Evolutionary conservation across 2,329 filamentous ascomycete genomes (phyloP), one percentile per base, ranked within the genome.

Genomic region (Scedosporium aurantiacum): DNA sequence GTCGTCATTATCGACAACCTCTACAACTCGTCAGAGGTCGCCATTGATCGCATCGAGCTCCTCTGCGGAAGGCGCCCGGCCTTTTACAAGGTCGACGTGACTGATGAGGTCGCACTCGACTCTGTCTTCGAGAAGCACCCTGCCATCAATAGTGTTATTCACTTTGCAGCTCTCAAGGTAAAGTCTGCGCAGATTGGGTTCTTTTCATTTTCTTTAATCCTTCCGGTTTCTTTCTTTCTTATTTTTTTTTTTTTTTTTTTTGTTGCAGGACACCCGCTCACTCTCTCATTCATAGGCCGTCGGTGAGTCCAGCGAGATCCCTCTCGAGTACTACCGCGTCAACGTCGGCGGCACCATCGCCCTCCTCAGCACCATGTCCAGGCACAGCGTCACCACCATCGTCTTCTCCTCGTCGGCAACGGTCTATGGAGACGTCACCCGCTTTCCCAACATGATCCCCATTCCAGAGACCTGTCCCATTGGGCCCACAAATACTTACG

Each of bases 381-480:
- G 86, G 74, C 85, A 97, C 81, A 88, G 93, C 76, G 92, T 99
- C 68, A 84, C 85, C 77, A 97, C 96, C 81, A 94, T 99, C 70
- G 94, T 99, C 76, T 99, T 99, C 79, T 97, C 93, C 64, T 97
- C 91, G 65, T 97, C 92, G 1, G 94, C 94, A 40, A 99, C 95
- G 67, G 94, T 99, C 67, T 99, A 99, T 75, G 94, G 94, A 72
- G 95, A 99, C 76, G 94, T 93, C 60, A 97, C 94, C 55, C 89
- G 91, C 72, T 90, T 97, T 78, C 86, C 89, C 67, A 88, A 95
- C 82, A 99, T 99, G 94, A 99, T 99, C 67, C 94, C 94, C 66
- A 99, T 99, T 71, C 94, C 94, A 59, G 94, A 99, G 79, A 81
- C 90, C 75, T 99, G 94, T 82, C 94, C 95, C 63, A 90, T 96